Conservation (phyloP, 495 filamentous ascomycete genomes). For the Astrothelium macrocarpum region DNA sequence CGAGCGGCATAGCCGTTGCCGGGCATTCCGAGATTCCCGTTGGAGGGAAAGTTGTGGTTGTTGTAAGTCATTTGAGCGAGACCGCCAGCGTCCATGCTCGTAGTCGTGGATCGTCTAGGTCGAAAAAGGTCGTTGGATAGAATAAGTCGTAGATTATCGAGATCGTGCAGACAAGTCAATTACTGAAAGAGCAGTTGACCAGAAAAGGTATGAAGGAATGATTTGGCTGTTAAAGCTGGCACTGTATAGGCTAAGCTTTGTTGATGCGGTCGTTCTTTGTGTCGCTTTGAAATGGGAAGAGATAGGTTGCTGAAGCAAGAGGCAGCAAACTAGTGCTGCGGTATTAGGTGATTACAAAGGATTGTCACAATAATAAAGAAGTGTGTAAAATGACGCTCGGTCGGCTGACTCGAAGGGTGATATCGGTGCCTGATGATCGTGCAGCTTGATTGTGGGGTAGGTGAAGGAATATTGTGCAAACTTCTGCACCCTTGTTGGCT, state of each 20-base stretch:
- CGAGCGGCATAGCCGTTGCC: slow-evolving; percentile 74
- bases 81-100: slow-evolving; percentile 97
- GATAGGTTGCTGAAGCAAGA: neutral
- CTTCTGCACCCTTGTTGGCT: neutral
- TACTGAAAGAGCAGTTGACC: neutral
- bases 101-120: slow-evolving; percentile 23
- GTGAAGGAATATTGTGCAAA: neutral
- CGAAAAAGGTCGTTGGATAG: neutral
- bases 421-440: neutral
- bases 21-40: slow-evolving; percentile 57
- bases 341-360: slow-evolving; percentile 7
- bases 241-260: neutral
- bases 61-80: slow-evolving; percentile 99
- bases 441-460: neutral
- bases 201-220: slow-evolving; percentile 1
- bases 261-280: neutral
- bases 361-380: slow-evolving; percentile 8
- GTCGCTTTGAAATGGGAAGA: neutral
- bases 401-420: neutral
- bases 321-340: slow-evolving; percentile 3
- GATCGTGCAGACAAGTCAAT: neutral
- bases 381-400: slow-evolving; percentile 5
- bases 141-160: neutral
- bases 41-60: slow-evolving; percentile 49
- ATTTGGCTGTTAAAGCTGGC: neutral